Evolutionary conservation across 2,329 filamentous ascomycete species (phyloP), one percentile per base, ranked within the genome.

Genomic region (Arthrobotrys pseudoclavata): DNA sequence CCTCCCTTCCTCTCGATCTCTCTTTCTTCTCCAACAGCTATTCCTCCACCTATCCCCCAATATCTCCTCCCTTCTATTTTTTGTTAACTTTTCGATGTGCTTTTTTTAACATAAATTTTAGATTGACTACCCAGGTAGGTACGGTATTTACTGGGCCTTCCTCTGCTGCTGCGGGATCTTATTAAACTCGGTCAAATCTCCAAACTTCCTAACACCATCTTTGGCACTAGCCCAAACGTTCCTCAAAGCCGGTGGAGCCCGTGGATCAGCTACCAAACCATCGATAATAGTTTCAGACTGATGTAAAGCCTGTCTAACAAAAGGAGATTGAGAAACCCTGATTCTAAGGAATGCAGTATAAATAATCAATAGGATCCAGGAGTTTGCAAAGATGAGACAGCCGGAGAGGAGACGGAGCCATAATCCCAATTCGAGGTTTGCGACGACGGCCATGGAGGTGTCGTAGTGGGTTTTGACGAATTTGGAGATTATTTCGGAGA

Each of bases 381-480:
- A 96, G 81, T 91, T 93, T 86, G 91, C 90, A 89, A 98, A 98
- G 81, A 96, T 87, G 79, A 98, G 85, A 79, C 93, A 93, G 34
- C 92, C 91, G 68, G 94, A 85, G 60, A 96, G 83, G 69, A 99
- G 86, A 82, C 96, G 93, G 84, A 92, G 86, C 91, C 94, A 96
- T 76, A 98, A 89, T 47, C 89, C 85, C 81, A 98, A 93, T 86
- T 99, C 96, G 75, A 99, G 92, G 55, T 87, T 86, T 42, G 95
- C 92, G 34, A 99, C 96, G 78, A 98, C 87, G 72, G 92, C 92
- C 96, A 99, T 99, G 85, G 93, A 97, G 79, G 89, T 86, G 84
- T 99, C 96, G 84, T 99, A 99, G 89, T 98, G 97, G 84, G 94
- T 90, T 90, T 98, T 98, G 84, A 99, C 94, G 82, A 99, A 99